phyloP scores from a whole-genome alignment of 2,329 filamentous ascomycete species.

The Claviceps citrina region DNA sequence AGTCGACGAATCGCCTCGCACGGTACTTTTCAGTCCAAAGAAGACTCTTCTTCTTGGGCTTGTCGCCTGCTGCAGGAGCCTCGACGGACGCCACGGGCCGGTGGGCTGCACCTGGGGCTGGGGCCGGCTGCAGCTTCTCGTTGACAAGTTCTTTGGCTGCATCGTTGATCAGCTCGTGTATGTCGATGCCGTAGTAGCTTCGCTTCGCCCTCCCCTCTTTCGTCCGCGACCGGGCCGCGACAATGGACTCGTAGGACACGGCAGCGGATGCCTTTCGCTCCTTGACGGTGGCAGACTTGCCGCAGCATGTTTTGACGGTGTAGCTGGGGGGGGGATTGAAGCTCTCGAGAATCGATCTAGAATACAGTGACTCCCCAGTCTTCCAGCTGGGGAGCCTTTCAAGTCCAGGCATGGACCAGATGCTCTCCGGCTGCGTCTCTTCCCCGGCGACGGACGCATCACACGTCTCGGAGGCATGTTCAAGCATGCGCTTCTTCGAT shows the following conservation, averaged over 20 bases:
- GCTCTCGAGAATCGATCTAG: constrained; percentile 13
- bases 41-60: constrained; percentile 35
- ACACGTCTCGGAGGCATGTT: constrained; percentile 9
- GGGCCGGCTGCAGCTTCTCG: constrained; percentile 15
- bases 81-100: constrained; percentile 30
- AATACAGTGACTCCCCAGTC: constrained; percentile 14
- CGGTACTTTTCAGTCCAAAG: constrained; percentile 98
- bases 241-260: constrained; percentile 48
- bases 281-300: constrained; percentile 39
- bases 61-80: constrained; percentile 18
- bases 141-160: constrained; percentile 45
- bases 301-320: constrained; percentile 39
- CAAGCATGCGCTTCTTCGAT: constrained; percentile 19
- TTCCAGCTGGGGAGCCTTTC: constrained; percentile 9
- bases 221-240: constrained; percentile 50
- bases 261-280: constrained; percentile 32
- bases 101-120: constrained; percentile 13
- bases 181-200: constrained; percentile 84
- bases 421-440: not conserved
- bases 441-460: not conserved
- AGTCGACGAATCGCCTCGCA: constrained; percentile 76
- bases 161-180: constrained; percentile 65
- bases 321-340: constrained; percentile 19
- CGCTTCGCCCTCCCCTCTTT: constrained; percentile 53
- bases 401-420: not conserved